Evolutionary conservation across 345 rosid species (phyloP).

Genomic region (Noccaea bulbosa): DNA sequence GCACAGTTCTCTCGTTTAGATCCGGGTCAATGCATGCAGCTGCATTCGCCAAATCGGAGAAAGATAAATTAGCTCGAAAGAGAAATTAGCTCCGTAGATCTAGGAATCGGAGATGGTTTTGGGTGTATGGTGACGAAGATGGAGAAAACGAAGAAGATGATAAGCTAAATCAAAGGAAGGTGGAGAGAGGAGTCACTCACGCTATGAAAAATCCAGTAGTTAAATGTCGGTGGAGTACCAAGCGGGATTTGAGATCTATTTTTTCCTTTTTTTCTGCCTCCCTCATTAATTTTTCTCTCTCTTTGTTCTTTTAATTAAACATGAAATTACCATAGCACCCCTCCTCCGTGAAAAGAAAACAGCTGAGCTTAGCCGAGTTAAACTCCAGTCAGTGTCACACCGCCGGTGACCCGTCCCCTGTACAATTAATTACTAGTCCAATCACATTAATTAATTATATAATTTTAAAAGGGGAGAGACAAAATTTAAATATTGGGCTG

Average conservation of each 20-base stretch:
- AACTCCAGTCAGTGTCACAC: not conserved
- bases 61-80: not conserved
- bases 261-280: not conserved
- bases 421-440: not conserved
- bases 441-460: not conserved
- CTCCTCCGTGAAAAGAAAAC: not conserved
- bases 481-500: too few species aligned
- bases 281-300: not conserved
- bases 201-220: not conserved
- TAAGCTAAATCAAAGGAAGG: constrained; percentile 6
- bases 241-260: constrained; percentile 45
- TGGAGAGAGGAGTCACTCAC: constrained; percentile 32
- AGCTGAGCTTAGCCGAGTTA: not conserved
- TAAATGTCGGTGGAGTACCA: constrained; percentile 43
- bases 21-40: constrained; percentile 34
- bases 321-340: constrained; percentile 13
- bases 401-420: not conserved
- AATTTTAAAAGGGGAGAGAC: too few species aligned
- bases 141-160: not conserved
- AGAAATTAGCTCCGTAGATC: constrained; percentile 18
- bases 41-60: not conserved
- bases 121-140: not conserved
- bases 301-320: not conserved
- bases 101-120: constrained; percentile 7
- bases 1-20: not conserved